These are phyloP conservation scores for Epichloe bromicola DNA, from an alignment of 2,329 filamentous ascomycete species.

Conservation along the genomic window DNA sequence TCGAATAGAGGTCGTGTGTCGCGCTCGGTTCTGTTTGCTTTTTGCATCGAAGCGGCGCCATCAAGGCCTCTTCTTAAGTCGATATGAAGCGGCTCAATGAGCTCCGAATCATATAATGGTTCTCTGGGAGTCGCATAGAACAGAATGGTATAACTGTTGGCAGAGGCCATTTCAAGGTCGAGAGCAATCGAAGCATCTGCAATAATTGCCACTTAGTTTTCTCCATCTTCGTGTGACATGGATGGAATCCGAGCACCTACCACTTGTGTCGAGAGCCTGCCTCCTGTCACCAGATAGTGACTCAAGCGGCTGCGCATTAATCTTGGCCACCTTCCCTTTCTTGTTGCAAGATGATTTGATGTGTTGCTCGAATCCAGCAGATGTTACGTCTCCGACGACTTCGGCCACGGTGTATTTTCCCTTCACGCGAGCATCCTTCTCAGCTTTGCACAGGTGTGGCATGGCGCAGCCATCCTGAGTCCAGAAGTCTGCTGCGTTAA, in stretches of 20 bases:
- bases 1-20: slow-evolving; percentile 57
- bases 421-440: slow-evolving; percentile 21
- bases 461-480: slow-evolving; percentile 35
- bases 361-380: slow-evolving; percentile 27
- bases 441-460: slow-evolving; percentile 36
- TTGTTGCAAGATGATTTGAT: slow-evolving; percentile 34
- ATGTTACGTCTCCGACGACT: slow-evolving; percentile 37
- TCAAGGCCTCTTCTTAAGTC: slow-evolving; percentile 55
- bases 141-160: slow-evolving; percentile 57
- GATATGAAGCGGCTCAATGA: slow-evolving; percentile 49
- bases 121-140: slow-evolving; percentile 53
- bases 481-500: slow-evolving; percentile 56
- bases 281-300: slow-evolving; percentile 30
- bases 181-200: slow-evolving; percentile 38
- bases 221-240: not conserved
- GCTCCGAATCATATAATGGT: slow-evolving; percentile 51
- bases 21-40: slow-evolving; percentile 25
- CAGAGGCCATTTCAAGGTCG: slow-evolving; percentile 26
- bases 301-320: slow-evolving; percentile 29
- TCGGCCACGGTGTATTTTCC: slow-evolving; percentile 40
- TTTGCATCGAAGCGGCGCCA: slow-evolving; percentile 17
- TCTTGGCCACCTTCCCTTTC: slow-evolving; percentile 21
- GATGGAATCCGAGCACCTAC: slow-evolving; percentile 19
- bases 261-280: slow-evolving; percentile 32
- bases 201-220: not conserved